Evolutionary conservation across 257 asterid species (phyloP), one percentile per base, ranked within the genome.

Genomic region (Forsythia suspensa): DNA sequence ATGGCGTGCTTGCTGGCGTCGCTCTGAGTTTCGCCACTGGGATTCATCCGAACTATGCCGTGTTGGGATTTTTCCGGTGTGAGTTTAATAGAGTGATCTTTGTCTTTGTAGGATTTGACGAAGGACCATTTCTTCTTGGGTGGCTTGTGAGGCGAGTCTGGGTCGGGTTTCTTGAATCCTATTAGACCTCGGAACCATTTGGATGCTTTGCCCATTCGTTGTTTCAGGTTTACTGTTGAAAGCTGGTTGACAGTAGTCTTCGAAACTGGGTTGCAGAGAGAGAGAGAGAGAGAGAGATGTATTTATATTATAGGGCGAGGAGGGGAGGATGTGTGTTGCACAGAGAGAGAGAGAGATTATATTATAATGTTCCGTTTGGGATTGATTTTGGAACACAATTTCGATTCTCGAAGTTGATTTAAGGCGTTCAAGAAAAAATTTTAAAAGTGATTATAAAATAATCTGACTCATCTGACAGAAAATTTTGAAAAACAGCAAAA

Each of bases 121-220:
- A 89, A 91, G 63, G 86, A 77, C 97, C 97, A 92, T 85, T 87
- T 90, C 77, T 84, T 89, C 92, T 86, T 92, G 34, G 91, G 63
- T 3, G 85, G 82, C 15, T 81, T 84, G 20, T 52, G 81, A 29
- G 82, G 11, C 3, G 76, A 43, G 84, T 5, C 15, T 61, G 75
- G 15, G 46, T 87, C 85, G 59, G 89, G 48, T 73, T 57, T 87
- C 66, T 91, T 92, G 69, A 92, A 90, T 3, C 99, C 97, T 70
- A 96, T 79, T 21, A 96, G 91, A 0, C 86, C 93, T 82, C 94
- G 81, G 81, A 96, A 89, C 98, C 98, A 96, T 72, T 82, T 92
- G 0, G 95, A 82, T 15, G 97, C 96, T 81, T 88, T 94, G 37
- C 97, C 97, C 99, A 96, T 94, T 63, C 74, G 51, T 21, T 43